Percentiles rank a stretch among this genome's conserved stretches.
phyloP scores from a whole-genome alignment of 1,284 basidiomycete species.

The Fomes fomentarius region DNA sequence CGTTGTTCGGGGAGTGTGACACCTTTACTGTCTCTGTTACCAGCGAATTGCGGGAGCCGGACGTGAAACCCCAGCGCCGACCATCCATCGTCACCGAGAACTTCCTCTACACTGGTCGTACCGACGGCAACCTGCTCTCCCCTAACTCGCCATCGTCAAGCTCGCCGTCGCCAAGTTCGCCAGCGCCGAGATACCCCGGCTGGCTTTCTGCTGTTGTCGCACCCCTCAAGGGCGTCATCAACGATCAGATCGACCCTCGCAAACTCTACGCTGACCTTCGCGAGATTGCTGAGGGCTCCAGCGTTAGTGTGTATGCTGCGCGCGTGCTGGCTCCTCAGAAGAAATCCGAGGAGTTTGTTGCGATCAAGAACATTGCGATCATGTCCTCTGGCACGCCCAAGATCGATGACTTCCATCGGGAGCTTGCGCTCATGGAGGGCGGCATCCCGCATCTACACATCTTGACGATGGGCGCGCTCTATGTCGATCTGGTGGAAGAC shows the following conservation, averaged over 20 bases:
- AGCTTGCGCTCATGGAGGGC: constrained; percentile 59
- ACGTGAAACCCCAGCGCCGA: constrained; percentile 13
- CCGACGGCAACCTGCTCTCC: constrained; percentile 16
- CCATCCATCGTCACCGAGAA: constrained; percentile 33
- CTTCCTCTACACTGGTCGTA: constrained; percentile 17
- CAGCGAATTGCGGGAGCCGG: constrained; percentile 15
- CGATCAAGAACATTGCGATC: constrained; percentile 73
- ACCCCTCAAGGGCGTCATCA: constrained; percentile 66
- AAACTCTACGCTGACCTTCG: constrained; percentile 64
- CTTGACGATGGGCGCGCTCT: constrained; percentile 66
- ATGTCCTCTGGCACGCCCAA: constrained; percentile 62
- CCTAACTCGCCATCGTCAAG: constrained; percentile 21
- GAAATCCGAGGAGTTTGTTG: constrained; percentile 40
- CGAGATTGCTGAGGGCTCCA: constrained; percentile 81
- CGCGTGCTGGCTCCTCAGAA: constrained; percentile 46
- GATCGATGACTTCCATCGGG: constrained; percentile 61
- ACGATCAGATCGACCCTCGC: constrained; percentile 60
- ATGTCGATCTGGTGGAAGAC: constrained; percentile 66
- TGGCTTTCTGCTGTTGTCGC: constrained; percentile 57
- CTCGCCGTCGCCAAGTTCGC: constrained; percentile 29
- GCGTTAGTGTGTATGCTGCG: constrained; percentile 72
- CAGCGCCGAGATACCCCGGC: constrained; percentile 31
- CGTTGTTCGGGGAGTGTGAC: constrained; percentile 28
- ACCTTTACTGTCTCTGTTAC: constrained; percentile 23
- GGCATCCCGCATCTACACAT: constrained; percentile 63